These are phyloP conservation scores for Penicillium sp. DNA, from an alignment of 2,329 filamentous ascomycete genomes.

Conservation along the genomic window DNA sequence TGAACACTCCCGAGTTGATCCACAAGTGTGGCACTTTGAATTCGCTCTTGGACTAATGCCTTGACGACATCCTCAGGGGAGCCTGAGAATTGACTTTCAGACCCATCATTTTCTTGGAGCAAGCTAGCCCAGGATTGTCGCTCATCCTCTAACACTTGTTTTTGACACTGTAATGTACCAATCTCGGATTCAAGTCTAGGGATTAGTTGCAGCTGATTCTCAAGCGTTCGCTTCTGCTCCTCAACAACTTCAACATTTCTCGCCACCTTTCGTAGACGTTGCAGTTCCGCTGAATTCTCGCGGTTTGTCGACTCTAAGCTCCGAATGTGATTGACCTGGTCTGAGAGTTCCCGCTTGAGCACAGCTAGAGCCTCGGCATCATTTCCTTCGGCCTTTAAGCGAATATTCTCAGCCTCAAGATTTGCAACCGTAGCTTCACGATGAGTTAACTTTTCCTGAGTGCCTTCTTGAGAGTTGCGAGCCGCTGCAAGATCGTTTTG, in stretches of 20 bases:
- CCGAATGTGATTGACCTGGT: slow-evolving; percentile 88
- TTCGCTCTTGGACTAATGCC: slow-evolving; percentile 73
- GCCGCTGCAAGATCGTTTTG: slow-evolving; percentile 52
- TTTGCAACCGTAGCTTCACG: slow-evolving; percentile 65
- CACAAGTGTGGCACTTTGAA: slow-evolving; percentile 71
- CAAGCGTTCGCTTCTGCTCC: slow-evolving; percentile 82
- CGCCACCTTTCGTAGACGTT: slow-evolving; percentile 70
- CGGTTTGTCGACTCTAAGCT: slow-evolving; percentile 73
- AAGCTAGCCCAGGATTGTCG: slow-evolving; percentile 80
- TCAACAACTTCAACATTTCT: slow-evolving; percentile 91
- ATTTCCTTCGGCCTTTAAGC: slow-evolving; percentile 77
- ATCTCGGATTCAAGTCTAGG: slow-evolving; percentile 69
- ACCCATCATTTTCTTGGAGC: slow-evolving; percentile 61
- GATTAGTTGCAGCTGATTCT: slow-evolving; percentile 69
- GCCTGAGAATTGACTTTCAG: slow-evolving; percentile 65
- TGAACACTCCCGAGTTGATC: slow-evolving; percentile 74
- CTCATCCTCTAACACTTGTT: slow-evolving; percentile 83
- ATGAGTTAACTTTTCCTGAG: slow-evolving; percentile 62
- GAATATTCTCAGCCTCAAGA: slow-evolving; percentile 76
- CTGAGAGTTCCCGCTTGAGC: slow-evolving; percentile 79
- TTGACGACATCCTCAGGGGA: slow-evolving; percentile 74
- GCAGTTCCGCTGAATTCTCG: slow-evolving; percentile 72
- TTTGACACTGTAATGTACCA: slow-evolving; percentile 71
- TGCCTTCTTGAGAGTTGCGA: slow-evolving; percentile 50
- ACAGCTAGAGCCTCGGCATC: slow-evolving; percentile 80